A percentile compares a stretch with the other conserved stretches of the same genome.
phyloP scores from a whole-genome alignment of 2,329 filamentous ascomycete species.

The Exophiala oligosperma region DNA sequence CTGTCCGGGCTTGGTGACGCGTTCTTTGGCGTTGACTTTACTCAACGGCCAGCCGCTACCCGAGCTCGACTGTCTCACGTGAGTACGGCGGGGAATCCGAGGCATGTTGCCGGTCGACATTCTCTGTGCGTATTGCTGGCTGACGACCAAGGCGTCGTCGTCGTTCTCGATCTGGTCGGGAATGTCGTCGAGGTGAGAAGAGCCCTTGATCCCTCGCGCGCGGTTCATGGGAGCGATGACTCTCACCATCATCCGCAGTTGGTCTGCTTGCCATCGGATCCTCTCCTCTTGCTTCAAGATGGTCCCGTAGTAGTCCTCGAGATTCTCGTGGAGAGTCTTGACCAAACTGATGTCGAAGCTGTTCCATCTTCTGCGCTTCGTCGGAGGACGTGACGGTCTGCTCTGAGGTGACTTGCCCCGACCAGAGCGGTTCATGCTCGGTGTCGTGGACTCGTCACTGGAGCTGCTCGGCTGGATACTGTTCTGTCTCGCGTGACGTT shows the following conservation, averaged over 20 bases:
- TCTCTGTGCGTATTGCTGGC: neutral
- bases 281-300: slow-evolving; percentile 22
- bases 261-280: slow-evolving; percentile 16
- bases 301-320: slow-evolving; percentile 17
- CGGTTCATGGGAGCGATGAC: slow-evolving; percentile 21
- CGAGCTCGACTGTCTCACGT: neutral
- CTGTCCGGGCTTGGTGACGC: neutral
- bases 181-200: slow-evolving; percentile 5
- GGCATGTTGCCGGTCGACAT: neutral
- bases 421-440: neutral
- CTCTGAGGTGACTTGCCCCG: neutral
- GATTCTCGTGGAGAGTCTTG: slow-evolving; percentile 15
- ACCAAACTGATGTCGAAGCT: slow-evolving; percentile 20
- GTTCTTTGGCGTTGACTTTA: slow-evolving; percentile 2
- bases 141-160: neutral
- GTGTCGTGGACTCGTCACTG: slow-evolving; percentile 12
- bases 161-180: slow-evolving; percentile 1
- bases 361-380: slow-evolving; percentile 24
- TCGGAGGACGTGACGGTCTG: neutral
- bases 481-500: slow-evolving; percentile 7
- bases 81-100: too few species aligned
- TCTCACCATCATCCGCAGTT: slow-evolving; percentile 23
- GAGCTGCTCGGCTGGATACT: slow-evolving; percentile 9
- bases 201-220: slow-evolving; percentile 2
- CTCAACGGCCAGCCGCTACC: neutral